These are phyloP conservation scores for Trichoderma asperelloides DNA, from an alignment of 495 filamentous ascomycete genomes.

Conservation along the genomic window DNA sequence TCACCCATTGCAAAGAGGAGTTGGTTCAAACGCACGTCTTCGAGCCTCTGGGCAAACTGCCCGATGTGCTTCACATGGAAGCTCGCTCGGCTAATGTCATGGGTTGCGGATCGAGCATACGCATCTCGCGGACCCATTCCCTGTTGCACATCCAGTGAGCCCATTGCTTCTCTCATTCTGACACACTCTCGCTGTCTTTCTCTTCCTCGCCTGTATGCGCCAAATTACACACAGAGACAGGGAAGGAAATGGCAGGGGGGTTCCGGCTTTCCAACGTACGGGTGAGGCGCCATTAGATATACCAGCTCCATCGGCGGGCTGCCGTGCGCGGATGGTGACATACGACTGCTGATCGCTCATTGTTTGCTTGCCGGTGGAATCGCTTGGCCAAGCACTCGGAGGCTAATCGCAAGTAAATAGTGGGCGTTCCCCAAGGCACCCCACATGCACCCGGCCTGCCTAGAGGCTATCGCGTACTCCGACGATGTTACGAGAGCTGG, in stretches of 20 bases:
- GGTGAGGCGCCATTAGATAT: constrained; percentile 39
- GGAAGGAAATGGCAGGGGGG: neutral
- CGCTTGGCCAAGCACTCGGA: neutral
- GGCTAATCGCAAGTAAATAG: neutral
- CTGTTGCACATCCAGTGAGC: neutral
- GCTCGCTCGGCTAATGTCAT: constrained; percentile 43
- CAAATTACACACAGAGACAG: neutral
- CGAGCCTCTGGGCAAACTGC: constrained; percentile 37
- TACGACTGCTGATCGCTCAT: constrained; percentile 29
- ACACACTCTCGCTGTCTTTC: neutral
- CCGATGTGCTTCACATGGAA: constrained; percentile 43
- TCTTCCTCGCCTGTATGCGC: neutral
- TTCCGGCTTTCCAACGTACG: constrained; percentile 24
- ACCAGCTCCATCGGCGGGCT: constrained; percentile 30
- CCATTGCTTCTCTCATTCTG: neutral
- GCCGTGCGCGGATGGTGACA: constrained; percentile 35
- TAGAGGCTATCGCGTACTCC: neutral
- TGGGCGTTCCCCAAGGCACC: neutral
- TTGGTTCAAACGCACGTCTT: constrained; percentile 31
- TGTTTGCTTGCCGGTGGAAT: neutral
- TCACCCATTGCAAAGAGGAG: neutral
- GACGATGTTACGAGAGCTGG: neutral
- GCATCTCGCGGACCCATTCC: constrained; percentile 14
- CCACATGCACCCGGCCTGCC: neutral
- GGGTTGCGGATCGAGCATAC: constrained; percentile 31